Percentiles rank a stretch among this genome's conserved stretches.
Evolutionary conservation across 257 asterid genomes (phyloP).

Genomic region (Salvia hispanica): DNA sequence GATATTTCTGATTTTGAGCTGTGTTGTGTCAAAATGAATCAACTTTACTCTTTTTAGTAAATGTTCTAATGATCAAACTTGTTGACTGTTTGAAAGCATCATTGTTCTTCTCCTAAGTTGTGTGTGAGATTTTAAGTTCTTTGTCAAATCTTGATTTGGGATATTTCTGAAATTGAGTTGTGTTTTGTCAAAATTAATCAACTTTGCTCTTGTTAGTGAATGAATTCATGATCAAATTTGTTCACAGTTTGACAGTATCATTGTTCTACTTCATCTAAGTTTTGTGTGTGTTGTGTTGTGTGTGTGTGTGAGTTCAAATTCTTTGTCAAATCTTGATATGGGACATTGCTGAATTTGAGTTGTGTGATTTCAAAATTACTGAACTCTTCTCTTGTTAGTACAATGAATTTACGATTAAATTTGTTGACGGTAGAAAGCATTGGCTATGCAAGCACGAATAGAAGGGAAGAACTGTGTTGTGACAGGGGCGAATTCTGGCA

Average conservation of each 20-base stretch:
- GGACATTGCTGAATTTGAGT: neutral
- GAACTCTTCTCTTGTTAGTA: neutral
- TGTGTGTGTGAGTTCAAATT: neutral
- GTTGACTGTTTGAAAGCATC: no score
- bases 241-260: no score
- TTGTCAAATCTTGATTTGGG: no score
- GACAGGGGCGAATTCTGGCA: constrained; percentile 95
- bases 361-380: neutral
- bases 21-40: no score
- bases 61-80: no score
- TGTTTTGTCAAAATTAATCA: neutral
- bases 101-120: no score
- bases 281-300: no score
- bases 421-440: neutral
- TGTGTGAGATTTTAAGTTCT: no score
- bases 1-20: no score
- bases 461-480: constrained; percentile 88
- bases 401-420: constrained; percentile 5
- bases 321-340: neutral
- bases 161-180: no score
- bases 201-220: neutral
- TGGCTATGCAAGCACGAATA: constrained; percentile 50
- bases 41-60: no score
- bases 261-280: no score
- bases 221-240: neutral